Conservation (phyloP, 169 alveolate species). For the Sarcocystis neurona region DNA sequence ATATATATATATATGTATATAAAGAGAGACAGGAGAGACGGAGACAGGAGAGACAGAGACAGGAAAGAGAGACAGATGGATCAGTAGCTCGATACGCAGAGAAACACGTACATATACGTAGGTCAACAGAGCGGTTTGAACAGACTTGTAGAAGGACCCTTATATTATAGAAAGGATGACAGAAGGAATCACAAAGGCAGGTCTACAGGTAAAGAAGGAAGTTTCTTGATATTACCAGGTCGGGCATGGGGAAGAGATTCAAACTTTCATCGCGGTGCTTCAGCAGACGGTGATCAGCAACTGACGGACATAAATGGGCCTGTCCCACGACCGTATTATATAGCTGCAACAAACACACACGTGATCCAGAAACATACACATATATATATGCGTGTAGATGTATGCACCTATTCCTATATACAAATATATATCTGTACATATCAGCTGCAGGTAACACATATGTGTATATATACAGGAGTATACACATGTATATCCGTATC, state of each 20-base stretch:
- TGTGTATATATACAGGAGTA: background rate
- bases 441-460: background rate
- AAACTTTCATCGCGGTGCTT: constrained; percentile 45
- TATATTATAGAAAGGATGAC: too few species aligned
- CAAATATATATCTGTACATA: too few species aligned
- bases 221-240: constrained; percentile 52
- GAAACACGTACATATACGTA: too few species aligned
- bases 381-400: background rate
- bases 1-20: too few species aligned
- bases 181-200: too few species aligned
- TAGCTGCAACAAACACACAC: background rate
- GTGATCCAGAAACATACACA: background rate
- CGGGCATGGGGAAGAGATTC: constrained; percentile 48
- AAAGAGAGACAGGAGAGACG: too few species aligned
- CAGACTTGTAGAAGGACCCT: too few species aligned
- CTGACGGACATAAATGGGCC: constrained; percentile 48
- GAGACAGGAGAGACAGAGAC: too few species aligned
- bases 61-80: too few species aligned
- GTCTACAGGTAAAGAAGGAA: too few species aligned
- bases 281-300: constrained; percentile 48
- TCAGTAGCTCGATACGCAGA: too few species aligned
- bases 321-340: constrained; percentile 50
- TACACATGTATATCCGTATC: background rate
- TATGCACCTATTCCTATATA: background rate
- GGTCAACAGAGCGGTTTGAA: too few species aligned